A percentile compares a stretch with the other conserved stretches of the same genome.
phyloP scores from a whole-genome alignment of 768 basidiomycete genomes.

The Phylloporus arenicola region DNA sequence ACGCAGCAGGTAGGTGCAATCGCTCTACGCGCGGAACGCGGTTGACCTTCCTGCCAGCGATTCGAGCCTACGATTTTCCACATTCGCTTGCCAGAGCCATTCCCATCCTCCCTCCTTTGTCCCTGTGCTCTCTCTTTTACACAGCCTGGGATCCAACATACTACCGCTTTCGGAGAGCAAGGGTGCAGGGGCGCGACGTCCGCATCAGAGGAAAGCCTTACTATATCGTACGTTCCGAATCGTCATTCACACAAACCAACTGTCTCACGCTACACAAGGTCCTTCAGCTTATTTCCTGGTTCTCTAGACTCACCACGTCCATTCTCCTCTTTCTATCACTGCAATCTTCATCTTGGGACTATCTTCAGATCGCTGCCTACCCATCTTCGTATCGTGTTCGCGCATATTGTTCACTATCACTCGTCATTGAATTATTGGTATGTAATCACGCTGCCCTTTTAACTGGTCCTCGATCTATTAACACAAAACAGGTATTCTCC shows the following conservation, averaged over 20 bases:
- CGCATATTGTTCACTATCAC: constrained; percentile 43
- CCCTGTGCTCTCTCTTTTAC: constrained; percentile 65
- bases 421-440: constrained; percentile 54
- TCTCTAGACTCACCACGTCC: constrained; percentile 48
- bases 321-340: constrained; percentile 39
- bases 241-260: not conserved
- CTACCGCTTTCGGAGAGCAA: constrained; percentile 49
- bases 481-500: constrained; percentile 40
- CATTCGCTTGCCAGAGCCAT: constrained; percentile 17
- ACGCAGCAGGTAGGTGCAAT: constrained; percentile 41
- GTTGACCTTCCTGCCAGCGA: constrained; percentile 14
- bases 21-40: not conserved
- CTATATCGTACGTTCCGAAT: constrained; percentile 51
- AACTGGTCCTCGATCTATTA: not conserved
- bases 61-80: constrained; percentile 20
- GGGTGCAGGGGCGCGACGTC: constrained; percentile 66
- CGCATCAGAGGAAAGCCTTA: constrained; percentile 56
- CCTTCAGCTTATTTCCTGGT: constrained; percentile 58
- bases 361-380: constrained; percentile 32
- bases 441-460: constrained; percentile 30
- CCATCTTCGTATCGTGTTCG: constrained; percentile 33
- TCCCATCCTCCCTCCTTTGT: constrained; percentile 46
- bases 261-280: constrained; percentile 34
- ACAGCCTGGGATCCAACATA: constrained; percentile 87
- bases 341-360: constrained; percentile 38